Evolutionary conservation across 495 filamentous ascomycete species (phyloP).

Genomic region (Thozetella sp.): DNA sequence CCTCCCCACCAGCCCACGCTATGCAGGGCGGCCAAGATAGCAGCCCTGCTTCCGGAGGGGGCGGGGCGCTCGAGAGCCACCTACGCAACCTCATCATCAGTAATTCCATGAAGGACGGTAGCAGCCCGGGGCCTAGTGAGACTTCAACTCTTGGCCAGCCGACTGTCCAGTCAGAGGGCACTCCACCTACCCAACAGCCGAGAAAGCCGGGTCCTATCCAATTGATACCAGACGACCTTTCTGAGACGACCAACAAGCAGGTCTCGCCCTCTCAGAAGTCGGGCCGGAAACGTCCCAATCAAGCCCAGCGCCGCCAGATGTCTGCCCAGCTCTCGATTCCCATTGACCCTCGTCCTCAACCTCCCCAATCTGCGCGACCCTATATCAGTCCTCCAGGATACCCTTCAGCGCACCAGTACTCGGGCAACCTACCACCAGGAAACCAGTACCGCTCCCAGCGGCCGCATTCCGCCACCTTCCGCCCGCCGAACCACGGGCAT

Average conservation of each 20-base stretch:
- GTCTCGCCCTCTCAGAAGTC: constrained; percentile 13
- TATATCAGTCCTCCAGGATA: constrained; percentile 20
- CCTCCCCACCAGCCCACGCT: not conserved
- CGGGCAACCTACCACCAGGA: constrained; percentile 3
- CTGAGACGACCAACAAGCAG: constrained; percentile 5
- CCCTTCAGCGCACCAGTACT: constrained; percentile 16
- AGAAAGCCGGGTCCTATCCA: not conserved
- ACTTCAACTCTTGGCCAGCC: not conserved
- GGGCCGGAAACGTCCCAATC: constrained; percentile 49
- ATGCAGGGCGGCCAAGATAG: constrained; percentile 22
- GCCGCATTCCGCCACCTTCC: constrained; percentile 24
- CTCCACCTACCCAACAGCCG: not conserved
- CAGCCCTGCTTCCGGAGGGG: constrained; percentile 9
- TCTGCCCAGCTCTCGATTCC: constrained; percentile 52
- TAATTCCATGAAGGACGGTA: constrained; percentile 15
- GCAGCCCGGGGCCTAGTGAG: not conserved
- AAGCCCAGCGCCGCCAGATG: constrained; percentile 57
- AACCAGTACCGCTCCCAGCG: constrained; percentile 16
- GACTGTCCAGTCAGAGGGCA: not conserved
- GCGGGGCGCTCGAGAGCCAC: constrained; percentile 34
- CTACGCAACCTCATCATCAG: constrained; percentile 43
- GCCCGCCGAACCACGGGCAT: constrained; percentile 15
- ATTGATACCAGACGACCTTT: not conserved
- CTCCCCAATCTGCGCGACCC: constrained; percentile 15
- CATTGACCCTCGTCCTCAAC: constrained; percentile 38